A percentile compares a stretch with the other conserved stretches of the same genome.
Evolutionary conservation across 1,139 yeast genomes (phyloP).

Genomic region (Taphrina populina): DNA sequence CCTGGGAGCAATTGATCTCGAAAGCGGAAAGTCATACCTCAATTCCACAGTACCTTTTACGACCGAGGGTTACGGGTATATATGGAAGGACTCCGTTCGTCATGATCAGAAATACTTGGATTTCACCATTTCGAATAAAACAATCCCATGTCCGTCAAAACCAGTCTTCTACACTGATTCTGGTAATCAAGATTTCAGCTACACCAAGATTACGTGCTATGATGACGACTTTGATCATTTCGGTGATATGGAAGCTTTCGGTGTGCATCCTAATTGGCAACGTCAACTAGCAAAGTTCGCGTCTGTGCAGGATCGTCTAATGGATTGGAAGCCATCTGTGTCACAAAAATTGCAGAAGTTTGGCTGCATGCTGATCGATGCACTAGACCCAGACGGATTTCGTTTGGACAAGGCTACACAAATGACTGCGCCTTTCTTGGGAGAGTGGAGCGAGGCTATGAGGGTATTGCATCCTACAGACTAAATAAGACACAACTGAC

Average conservation of each 20-base stretch:
- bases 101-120: conserved; percentile 22
- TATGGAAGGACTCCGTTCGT: conserved; percentile 15
- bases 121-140: conserved; percentile 24
- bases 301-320: conserved; percentile 35
- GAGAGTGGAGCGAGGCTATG: conserved; percentile 31
- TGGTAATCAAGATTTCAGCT: conserved; percentile 20
- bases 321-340: conserved; percentile 34
- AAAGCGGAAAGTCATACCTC: conserved; percentile 2
- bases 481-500: neutral
- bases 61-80: conserved; percentile 18
- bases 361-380: conserved; percentile 26
- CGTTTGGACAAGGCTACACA: conserved; percentile 36
- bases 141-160: conserved; percentile 1
- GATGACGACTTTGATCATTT: conserved; percentile 33
- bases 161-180: conserved; percentile 31
- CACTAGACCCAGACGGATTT: conserved; percentile 34
- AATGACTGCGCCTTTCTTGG: conserved; percentile 35
- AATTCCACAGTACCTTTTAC: conserved; percentile 27
- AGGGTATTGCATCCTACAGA: neutral
- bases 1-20: neutral
- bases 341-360: conserved; percentile 25
- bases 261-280: conserved; percentile 34
- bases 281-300: conserved; percentile 36
- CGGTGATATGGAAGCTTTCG: conserved; percentile 36
- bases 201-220: conserved; percentile 15